Percentiles rank a stretch among this genome's conserved stretches.
These are phyloP conservation scores for Ascochyta viciae-villosae DNA, from an alignment of 2,329 filamentous ascomycete species.

Conservation along the genomic window DNA sequence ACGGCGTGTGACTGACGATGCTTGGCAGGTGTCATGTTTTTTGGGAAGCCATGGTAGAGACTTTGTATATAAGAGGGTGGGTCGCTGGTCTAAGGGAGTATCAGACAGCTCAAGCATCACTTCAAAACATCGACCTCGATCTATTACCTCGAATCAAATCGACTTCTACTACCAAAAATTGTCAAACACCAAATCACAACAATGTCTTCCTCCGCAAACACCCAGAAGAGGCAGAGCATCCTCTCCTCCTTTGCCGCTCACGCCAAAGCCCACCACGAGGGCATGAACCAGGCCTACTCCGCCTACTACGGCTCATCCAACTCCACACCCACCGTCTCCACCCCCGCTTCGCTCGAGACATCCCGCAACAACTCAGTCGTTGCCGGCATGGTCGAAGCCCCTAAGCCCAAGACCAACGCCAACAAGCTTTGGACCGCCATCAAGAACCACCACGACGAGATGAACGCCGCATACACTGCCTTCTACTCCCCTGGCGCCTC, in stretches of 20 bases:
- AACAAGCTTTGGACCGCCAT: conserved; percentile 38
- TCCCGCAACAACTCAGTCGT: conserved; percentile 31
- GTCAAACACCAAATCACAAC: conserved; percentile 3
- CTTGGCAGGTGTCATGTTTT: conserved; percentile 15
- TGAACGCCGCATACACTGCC: conserved; percentile 38
- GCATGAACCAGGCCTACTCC: conserved; percentile 37
- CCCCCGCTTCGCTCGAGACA: conserved; percentile 14
- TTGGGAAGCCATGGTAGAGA: background rate
- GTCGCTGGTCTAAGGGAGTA: conserved; percentile 6
- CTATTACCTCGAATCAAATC: conserved; percentile 4
- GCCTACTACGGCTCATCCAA: conserved; percentile 28
- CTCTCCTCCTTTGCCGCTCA: conserved; percentile 33
- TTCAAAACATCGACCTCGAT: conserved; percentile 12
- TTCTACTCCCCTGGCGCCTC: conserved; percentile 33
- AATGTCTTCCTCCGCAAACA: conserved; percentile 22
- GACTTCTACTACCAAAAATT: conserved; percentile 1
- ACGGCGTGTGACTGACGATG: conserved; percentile 21
- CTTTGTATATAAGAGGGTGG: conserved; percentile 17
- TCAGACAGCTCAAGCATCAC: conserved; percentile 16
- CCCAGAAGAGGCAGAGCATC: conserved; percentile 33
- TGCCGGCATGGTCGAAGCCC: conserved; percentile 16
- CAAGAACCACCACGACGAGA: conserved; percentile 41
- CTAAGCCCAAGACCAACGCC: conserved; percentile 27
- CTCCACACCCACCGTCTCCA: conserved; percentile 10
- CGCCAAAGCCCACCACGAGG: conserved; percentile 42